A percentile compares a stretch with the other conserved stretches of the same genome.
phyloP scores from a whole-genome alignment of 78 protist species.

The Planoprotostelium fungivorum region DNA sequence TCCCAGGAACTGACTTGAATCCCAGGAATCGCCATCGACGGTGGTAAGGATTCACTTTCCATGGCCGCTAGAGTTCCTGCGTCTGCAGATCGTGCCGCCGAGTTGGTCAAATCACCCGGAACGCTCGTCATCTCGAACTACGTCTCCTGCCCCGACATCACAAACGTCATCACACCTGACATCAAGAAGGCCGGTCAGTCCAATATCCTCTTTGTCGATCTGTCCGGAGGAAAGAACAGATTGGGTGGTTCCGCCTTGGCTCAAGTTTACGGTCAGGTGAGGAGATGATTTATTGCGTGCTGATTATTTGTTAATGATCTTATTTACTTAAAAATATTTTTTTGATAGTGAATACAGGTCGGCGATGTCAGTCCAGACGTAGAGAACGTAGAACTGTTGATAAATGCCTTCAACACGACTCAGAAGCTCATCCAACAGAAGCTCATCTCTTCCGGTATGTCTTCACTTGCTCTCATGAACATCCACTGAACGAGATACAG shows the following conservation, averaged over 20 bases:
- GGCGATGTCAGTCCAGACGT: conserved; percentile 70
- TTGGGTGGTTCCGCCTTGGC: conserved; percentile 82
- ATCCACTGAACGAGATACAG: too few species aligned
- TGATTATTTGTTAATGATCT: background rate
- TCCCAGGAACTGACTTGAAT: conserved; percentile 29
- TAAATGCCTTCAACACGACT: conserved; percentile 13
- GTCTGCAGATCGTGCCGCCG: conserved; percentile 3
- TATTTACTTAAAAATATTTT: background rate
- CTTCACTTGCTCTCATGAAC: too few species aligned
- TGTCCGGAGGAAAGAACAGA: conserved; percentile 58
- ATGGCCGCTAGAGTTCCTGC: conserved; percentile 82
- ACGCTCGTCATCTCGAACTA: conserved; percentile 79
- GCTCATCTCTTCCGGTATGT: conserved; percentile 27
- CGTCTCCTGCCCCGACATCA: conserved; percentile 73
- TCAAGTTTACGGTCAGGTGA: conserved; percentile 55
- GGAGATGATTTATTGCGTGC: too few species aligned
- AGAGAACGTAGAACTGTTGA: conserved; percentile 17
- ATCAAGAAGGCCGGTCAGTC: conserved; percentile 37
- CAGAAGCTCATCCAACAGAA: conserved; percentile 17
- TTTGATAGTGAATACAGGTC: conserved; percentile 2
- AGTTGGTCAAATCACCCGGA: conserved; percentile 73
- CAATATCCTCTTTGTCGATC: conserved; percentile 60
- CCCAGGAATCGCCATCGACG: conserved; percentile 65
- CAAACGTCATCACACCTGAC: conserved; percentile 82
- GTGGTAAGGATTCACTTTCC: conserved; percentile 89